Conservation (phyloP, 306 rosid genomes). For the Prunus mume region DNA sequence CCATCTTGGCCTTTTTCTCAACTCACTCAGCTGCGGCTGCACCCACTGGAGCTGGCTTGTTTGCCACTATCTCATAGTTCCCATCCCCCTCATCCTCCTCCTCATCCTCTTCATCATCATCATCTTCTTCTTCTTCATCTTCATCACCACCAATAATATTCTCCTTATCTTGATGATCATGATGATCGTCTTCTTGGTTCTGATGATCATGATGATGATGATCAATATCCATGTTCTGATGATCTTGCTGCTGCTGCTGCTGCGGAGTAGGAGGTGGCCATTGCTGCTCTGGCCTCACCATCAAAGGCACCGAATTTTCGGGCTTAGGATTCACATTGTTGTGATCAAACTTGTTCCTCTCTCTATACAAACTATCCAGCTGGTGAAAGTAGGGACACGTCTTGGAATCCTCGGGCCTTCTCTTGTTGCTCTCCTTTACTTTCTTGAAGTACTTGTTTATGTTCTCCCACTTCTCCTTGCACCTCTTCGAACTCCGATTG, state of each 20-base stretch:
- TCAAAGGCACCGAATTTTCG: slow-evolving; percentile 53
- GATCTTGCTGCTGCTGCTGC: not conserved
- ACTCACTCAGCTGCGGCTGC: slow-evolving; percentile 32
- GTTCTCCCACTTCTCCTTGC: slow-evolving; percentile 99
- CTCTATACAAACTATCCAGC: slow-evolving; percentile 64
- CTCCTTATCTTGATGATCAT: slow-evolving; percentile 32
- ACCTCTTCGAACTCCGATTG: slow-evolving; percentile 69
- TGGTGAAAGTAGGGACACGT: slow-evolving; percentile 85
- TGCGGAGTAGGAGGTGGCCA: slow-evolving; percentile 58
- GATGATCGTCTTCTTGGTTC: slow-evolving; percentile 1
- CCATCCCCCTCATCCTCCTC: slow-evolving; percentile 52
- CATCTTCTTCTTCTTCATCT: slow-evolving; percentile 37
- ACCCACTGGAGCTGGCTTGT: slow-evolving; percentile 48
- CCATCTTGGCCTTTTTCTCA: not conserved
- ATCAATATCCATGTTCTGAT: not conserved
- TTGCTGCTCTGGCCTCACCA: slow-evolving; percentile 95
- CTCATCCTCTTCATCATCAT: slow-evolving; percentile 44
- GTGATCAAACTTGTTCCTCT: slow-evolving; percentile 41
- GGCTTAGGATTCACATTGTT: slow-evolving; percentile 6
- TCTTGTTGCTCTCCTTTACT: slow-evolving; percentile 87
- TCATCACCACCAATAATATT: slow-evolving; percentile 10
- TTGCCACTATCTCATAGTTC: slow-evolving; percentile 63
- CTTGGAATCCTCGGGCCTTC: slow-evolving; percentile 79
- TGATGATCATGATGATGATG: slow-evolving; percentile 3
- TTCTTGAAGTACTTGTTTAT: slow-evolving; percentile 98